phyloP scores from a whole-genome alignment of 345 rosid species.

The Conringia planisiliqua region DNA sequence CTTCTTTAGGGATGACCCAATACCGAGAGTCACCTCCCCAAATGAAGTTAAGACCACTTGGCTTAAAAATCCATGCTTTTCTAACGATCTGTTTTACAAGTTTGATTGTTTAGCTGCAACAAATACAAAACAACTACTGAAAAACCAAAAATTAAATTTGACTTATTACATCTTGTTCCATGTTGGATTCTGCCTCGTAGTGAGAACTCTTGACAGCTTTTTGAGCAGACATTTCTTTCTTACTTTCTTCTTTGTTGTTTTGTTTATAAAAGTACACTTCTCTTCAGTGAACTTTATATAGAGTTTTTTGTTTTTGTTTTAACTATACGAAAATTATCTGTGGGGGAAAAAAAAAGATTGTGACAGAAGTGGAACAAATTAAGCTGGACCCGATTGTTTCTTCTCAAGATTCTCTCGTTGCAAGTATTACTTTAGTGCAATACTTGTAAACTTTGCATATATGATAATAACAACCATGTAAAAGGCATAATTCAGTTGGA shows the following conservation, averaged over 20 bases:
- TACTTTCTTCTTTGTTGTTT: slow-evolving; percentile 9
- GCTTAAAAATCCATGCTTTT: slow-evolving; percentile 33
- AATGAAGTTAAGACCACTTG: slow-evolving; percentile 32
- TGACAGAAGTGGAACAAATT: slow-evolving; percentile 15
- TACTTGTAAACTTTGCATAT: background rate
- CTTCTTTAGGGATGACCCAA: slow-evolving; percentile 36
- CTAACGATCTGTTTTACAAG: slow-evolving; percentile 20
- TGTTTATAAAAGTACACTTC: slow-evolving; percentile 8
- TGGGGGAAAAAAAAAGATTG: background rate
- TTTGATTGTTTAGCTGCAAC: background rate
- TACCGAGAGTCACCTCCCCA: slow-evolving; percentile 37
- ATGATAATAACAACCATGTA: slow-evolving; percentile 12
- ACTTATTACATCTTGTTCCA: slow-evolving; percentile 29
- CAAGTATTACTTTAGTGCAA: slow-evolving; percentile 4
- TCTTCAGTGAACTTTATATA: slow-evolving; percentile 19
- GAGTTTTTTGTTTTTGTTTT: slow-evolving; percentile 10
- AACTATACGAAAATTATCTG: background rate
- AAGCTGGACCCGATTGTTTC: background rate
- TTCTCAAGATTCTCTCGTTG: slow-evolving; percentile 1
- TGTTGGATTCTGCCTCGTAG: slow-evolving; percentile 32
- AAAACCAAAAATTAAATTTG: background rate
- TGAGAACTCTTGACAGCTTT: slow-evolving; percentile 35
- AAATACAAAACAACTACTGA: background rate
- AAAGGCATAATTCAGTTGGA: slow-evolving; percentile 24
- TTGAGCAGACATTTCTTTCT: slow-evolving; percentile 22